Conservation (phyloP, 2,329 filamentous ascomycete genomes). For the Aspergillus sp. region DNA sequence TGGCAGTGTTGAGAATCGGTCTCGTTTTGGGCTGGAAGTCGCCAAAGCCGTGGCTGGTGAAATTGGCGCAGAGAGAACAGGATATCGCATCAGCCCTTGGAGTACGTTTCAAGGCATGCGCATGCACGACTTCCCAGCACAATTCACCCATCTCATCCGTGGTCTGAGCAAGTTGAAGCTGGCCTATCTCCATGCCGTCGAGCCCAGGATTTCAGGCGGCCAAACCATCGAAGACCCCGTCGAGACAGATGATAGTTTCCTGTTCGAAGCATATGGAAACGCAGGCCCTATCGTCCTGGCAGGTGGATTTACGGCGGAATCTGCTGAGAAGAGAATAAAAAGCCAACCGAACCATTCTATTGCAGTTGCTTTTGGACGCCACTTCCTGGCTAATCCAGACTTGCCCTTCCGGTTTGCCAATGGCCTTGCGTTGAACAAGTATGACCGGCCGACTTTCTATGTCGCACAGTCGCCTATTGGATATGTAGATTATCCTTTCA, state of each 20-base stretch:
- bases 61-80: slow-evolving; percentile 37
- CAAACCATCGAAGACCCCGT: not conserved
- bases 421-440: slow-evolving; percentile 27
- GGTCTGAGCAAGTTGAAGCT: slow-evolving; percentile 48
- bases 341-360: slow-evolving; percentile 11
- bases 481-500: slow-evolving; percentile 29
- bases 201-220: slow-evolving; percentile 39
- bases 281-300: slow-evolving; percentile 39
- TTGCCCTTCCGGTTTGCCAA: slow-evolving; percentile 32
- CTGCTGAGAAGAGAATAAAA: slow-evolving; percentile 22
- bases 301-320: slow-evolving; percentile 36
- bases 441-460: slow-evolving; percentile 37
- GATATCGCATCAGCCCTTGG: slow-evolving; percentile 39
- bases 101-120: slow-evolving; percentile 39
- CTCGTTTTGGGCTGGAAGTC: slow-evolving; percentile 50
- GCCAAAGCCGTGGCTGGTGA: slow-evolving; percentile 35
- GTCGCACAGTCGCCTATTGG: slow-evolving; percentile 18
- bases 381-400: slow-evolving; percentile 40
- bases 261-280: slow-evolving; percentile 37
- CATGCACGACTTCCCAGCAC: slow-evolving; percentile 55
- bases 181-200: slow-evolving; percentile 56
- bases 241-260: slow-evolving; percentile 23
- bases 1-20: slow-evolving; percentile 43
- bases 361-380: slow-evolving; percentile 33
- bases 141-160: slow-evolving; percentile 54